Conservation (phyloP, 1,139 yeast species). For the Blastobotrys indianensis region DNA sequence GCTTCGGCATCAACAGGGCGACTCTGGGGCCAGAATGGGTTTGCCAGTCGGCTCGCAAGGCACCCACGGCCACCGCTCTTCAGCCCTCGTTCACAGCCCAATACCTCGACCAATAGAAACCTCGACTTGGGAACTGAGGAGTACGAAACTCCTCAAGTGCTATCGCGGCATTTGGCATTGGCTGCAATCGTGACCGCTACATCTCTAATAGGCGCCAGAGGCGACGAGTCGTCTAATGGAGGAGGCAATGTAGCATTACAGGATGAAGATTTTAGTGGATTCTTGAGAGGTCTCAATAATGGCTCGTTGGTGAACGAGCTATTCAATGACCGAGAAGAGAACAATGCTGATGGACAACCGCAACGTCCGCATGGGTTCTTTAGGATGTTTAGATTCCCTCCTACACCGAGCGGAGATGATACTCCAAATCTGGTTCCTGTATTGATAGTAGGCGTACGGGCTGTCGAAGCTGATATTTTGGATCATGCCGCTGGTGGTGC, state of each 20-base stretch:
- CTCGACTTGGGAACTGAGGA: too few species aligned
- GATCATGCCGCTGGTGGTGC: slow-evolving; percentile 11
- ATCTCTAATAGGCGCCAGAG: slow-evolving; percentile 35
- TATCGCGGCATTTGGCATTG: slow-evolving; percentile 41
- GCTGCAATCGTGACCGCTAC: slow-evolving; percentile 45
- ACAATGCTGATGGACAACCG: slow-evolving; percentile 8
- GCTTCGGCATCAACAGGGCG: too few species aligned
- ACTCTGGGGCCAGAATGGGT: too few species aligned
- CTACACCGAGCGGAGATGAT: slow-evolving; percentile 17
- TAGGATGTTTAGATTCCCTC: slow-evolving; percentile 50
- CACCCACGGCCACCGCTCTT: too few species aligned
- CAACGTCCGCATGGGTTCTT: slow-evolving; percentile 37
- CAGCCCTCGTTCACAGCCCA: too few species aligned
- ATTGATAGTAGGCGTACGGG: slow-evolving; percentile 51
- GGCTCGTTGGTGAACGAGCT: slow-evolving; percentile 39
- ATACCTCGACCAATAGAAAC: too few species aligned
- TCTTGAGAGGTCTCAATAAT: slow-evolving; percentile 37
- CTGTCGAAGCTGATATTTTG: slow-evolving; percentile 31
- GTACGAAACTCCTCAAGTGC: slow-evolving; percentile 21
- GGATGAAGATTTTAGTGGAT: slow-evolving; percentile 36
- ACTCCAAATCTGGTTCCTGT: slow-evolving; percentile 43
- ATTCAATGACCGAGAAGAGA: slow-evolving; percentile 16
- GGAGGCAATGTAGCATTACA: slow-evolving; percentile 12
- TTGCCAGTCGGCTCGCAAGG: too few species aligned
- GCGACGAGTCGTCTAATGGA: slow-evolving; percentile 13